Percentiles rank a stretch among this genome's conserved stretches.
Conservation (phyloP, 805 yeast species). For the Lipomyces sp. region DNA sequence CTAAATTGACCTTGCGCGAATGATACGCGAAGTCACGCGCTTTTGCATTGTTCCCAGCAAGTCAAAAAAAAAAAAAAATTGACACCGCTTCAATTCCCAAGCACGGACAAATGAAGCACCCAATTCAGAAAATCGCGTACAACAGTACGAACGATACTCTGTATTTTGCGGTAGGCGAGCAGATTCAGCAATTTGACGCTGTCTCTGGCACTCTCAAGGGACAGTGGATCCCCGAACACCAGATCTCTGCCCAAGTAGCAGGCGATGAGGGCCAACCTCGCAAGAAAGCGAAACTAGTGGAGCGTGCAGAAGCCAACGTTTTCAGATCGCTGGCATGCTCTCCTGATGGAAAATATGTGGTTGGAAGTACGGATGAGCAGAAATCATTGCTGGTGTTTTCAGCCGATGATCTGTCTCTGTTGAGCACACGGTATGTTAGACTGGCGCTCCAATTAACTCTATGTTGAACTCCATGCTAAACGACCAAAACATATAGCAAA, state of each 20-base stretch:
- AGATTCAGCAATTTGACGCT: slow-evolving; percentile 16
- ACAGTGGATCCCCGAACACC: slow-evolving; percentile 5
- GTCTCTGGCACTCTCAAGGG: slow-evolving; percentile 7
- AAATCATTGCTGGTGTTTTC: slow-evolving; percentile 69
- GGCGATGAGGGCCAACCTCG: slow-evolving; percentile 6
- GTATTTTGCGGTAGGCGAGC: slow-evolving; percentile 10
- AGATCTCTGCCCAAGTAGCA: background rate
- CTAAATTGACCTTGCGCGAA: too few species aligned
- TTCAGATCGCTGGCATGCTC: slow-evolving; percentile 61
- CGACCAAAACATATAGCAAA: too few species aligned
- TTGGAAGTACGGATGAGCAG: slow-evolving; percentile 77
- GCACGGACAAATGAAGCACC: slow-evolving; percentile 28
- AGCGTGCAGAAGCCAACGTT: slow-evolving; percentile 49
- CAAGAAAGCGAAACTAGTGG: slow-evolving; percentile 24
- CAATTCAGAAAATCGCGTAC: slow-evolving; percentile 24
- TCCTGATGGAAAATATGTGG: slow-evolving; percentile 51
- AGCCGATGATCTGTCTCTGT: slow-evolving; percentile 13
- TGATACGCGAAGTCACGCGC: too few species aligned
- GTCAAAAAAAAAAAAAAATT: background rate
- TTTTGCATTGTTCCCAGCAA: too few species aligned
- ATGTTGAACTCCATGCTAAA: too few species aligned
- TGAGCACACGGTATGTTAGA: slow-evolving; percentile 3
- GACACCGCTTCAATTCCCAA: too few species aligned
- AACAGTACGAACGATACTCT: slow-evolving; percentile 1
- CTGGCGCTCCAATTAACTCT: too few species aligned